Evolutionary conservation across 23 red algal species (phyloP).

Genomic region (Gracilaria gracilis): DNA sequence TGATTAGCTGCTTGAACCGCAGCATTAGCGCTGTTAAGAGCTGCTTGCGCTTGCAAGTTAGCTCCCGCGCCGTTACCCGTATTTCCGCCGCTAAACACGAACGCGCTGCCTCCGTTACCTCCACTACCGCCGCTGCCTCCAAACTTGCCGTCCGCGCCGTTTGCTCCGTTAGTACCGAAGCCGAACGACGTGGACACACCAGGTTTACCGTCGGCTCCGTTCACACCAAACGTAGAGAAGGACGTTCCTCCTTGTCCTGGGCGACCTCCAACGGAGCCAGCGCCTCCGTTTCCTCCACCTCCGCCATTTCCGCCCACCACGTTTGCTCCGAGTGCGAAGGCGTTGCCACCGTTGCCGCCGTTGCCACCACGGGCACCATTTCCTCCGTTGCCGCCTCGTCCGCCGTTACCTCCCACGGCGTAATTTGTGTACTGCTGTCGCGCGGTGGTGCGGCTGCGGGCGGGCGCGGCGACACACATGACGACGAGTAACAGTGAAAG

Average conservation of each 20-base stretch:
- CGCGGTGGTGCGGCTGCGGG: neutral
- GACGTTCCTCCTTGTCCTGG: neutral
- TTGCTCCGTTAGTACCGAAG: neutral
- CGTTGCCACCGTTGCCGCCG: conserved; percentile 11
- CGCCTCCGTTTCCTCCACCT: conserved; percentile 13
- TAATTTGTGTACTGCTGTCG: neutral
- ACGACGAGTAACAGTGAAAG: neutral
- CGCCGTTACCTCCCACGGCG: conserved; percentile 23
- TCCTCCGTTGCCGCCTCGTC: conserved; percentile 6
- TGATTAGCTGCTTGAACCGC: neutral
- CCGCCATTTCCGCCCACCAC: conserved; percentile 15
- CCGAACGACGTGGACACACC: neutral
- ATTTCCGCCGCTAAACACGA: neutral
- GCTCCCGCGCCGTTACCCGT: neutral
- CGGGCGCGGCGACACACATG: conserved; percentile 4
- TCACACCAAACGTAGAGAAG: neutral
- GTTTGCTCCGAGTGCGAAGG: neutral
- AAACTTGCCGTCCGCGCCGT: neutral
- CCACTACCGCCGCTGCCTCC: conserved; percentile 30
- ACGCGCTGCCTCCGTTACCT: neutral
- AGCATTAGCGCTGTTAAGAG: neutral
- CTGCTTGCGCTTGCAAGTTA: neutral
- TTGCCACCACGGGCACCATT: neutral
- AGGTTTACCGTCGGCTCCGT: neutral
- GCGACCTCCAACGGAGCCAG: neutral